Conservation (phyloP, 73 alveolate species). For the Durusdinium trenchii region DNA sequence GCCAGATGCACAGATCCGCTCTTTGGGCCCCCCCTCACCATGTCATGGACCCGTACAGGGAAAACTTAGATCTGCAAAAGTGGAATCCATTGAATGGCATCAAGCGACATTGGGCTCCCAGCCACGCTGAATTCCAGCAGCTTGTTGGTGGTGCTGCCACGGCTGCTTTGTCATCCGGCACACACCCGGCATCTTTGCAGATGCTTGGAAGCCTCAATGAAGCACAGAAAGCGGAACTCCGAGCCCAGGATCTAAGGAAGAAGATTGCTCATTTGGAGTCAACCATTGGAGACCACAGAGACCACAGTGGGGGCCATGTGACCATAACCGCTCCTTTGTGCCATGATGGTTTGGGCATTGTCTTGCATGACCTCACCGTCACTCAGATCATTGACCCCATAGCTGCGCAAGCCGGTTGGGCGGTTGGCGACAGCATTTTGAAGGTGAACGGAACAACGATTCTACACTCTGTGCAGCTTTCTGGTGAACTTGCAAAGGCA, state of each 20-base stretch:
- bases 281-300: background rate
- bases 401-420: conserved; percentile 71
- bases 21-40: background rate
- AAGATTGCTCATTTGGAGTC: conserved; percentile 60
- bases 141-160: background rate
- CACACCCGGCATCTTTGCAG: background rate
- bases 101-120: conserved; percentile 58
- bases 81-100: conserved; percentile 81
- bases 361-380: conserved; percentile 43
- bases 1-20: conserved; percentile 43
- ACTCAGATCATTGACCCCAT: conserved; percentile 11
- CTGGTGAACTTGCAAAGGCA: conserved; percentile 60
- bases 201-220: background rate
- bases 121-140: conserved; percentile 30
- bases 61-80: conserved; percentile 28
- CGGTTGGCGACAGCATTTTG: conserved; percentile 63
- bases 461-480: conserved; percentile 26
- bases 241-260: conserved; percentile 1
- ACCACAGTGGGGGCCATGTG: conserved; percentile 36
- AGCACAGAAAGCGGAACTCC: conserved; percentile 49
- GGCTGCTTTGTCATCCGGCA: background rate
- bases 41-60: conserved; percentile 7
- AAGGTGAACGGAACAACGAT: conserved; percentile 66
- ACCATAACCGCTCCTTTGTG: conserved; percentile 13
- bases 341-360: conserved; percentile 60